A percentile compares a stretch with the other conserved stretches of the same genome.
phyloP scores from a whole-genome alignment of 148 eudicot species.

The Chenopodium quinoa region DNA sequence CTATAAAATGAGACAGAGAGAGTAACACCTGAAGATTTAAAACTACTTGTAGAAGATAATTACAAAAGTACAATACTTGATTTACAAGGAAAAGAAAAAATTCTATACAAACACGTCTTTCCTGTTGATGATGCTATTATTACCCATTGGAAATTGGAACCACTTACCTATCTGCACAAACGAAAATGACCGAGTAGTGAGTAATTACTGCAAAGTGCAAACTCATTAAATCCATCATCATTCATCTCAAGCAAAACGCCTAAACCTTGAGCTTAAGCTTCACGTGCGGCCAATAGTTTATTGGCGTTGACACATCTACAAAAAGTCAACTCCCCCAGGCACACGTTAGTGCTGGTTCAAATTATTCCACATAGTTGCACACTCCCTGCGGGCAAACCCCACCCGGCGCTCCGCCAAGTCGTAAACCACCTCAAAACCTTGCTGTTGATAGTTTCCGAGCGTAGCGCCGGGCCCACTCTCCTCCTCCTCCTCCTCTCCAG shows the following conservation, averaged over 20 bases:
- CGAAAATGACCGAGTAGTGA: too few relatives aligned
- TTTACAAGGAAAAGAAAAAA: too few relatives aligned
- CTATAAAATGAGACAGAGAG: too few relatives aligned
- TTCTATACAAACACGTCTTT: too few relatives aligned
- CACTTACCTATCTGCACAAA: too few relatives aligned
- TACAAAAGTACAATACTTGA: too few relatives aligned
- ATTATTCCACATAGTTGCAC: conserved; percentile 76
- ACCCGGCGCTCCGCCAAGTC: conserved; percentile 71
- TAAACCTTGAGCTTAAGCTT: neutral
- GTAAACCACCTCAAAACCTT: conserved; percentile 92
- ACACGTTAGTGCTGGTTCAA: conserved; percentile 30
- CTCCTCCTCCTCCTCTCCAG: conserved; percentile 54
- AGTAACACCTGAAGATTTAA: too few relatives aligned
- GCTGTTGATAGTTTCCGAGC: conserved; percentile 89
- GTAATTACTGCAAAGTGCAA: neutral
- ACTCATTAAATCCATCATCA: neutral
- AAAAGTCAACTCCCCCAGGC: conserved; percentile 24
- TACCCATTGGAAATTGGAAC: too few relatives aligned
- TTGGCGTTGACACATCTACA: neutral
- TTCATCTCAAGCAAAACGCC: neutral
- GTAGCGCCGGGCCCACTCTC: conserved; percentile 82
- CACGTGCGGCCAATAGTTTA: conserved; percentile 33
- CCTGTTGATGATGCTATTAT: too few relatives aligned
- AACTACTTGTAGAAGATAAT: too few relatives aligned
- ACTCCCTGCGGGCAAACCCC: conserved; percentile 75